A percentile compares a stretch with the other conserved stretches of the same genome.
Evolutionary conservation across 345 rosid genomes (phyloP).

Genomic region (Populus ilicifolia): DNA sequence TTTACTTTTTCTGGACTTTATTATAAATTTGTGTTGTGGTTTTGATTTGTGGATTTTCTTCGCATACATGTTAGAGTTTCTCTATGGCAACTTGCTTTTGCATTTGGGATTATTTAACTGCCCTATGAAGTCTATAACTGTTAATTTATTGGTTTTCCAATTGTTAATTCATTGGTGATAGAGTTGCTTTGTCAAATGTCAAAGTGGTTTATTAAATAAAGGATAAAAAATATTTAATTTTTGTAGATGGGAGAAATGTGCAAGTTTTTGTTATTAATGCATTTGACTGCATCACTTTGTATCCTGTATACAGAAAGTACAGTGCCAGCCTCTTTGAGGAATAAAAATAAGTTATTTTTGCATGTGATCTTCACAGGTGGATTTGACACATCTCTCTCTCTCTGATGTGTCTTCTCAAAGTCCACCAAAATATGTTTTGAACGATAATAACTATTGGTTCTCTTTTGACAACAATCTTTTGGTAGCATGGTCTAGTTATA

Average conservation of each 20-base stretch:
- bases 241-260: neutral
- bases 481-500: neutral
- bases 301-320: neutral
- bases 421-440: neutral
- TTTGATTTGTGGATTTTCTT: neutral
- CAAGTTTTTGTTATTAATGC: neutral
- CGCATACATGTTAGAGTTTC: neutral
- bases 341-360: neutral
- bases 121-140: neutral
- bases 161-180: neutral
- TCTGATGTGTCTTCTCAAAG: neutral
- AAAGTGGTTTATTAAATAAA: neutral
- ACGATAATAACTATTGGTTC: neutral
- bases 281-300: neutral
- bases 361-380: neutral
- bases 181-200: neutral
- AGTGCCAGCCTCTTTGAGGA: neutral
- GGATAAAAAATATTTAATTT: neutral
- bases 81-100: conserved; percentile 4
- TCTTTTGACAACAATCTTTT: neutral
- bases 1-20: neutral
- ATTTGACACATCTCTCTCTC: neutral
- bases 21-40: neutral
- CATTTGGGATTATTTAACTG: neutral
- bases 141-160: neutral